These are phyloP conservation scores for Petrea volubilis DNA, from an alignment of 257 asterid species.

Conservation along the genomic window DNA sequence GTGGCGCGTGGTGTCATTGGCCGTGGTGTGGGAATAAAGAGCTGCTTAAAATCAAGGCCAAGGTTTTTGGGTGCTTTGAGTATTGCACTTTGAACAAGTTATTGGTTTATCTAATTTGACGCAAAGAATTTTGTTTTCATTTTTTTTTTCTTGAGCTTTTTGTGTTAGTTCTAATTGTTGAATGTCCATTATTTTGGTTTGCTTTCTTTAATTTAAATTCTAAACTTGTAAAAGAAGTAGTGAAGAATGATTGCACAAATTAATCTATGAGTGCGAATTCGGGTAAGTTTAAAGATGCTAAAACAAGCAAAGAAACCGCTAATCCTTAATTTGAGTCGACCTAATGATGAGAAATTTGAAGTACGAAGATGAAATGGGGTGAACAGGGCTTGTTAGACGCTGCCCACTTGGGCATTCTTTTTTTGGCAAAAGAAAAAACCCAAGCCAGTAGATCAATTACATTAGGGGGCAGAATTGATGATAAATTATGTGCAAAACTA, in stretches of 20 bases:
- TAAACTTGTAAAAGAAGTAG: conserved; percentile 7
- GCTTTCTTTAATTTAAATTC: background rate
- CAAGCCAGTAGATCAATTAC: too few relatives aligned
- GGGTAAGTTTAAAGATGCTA: conserved; percentile 2
- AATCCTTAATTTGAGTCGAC: background rate
- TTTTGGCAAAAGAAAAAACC: too few relatives aligned
- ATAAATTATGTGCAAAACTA: too few relatives aligned
- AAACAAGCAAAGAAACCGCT: background rate
- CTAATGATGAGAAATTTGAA: conserved; percentile 3
- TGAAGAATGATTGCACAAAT: background rate
- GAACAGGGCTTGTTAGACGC: background rate
- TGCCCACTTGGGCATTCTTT: background rate
- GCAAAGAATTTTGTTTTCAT: conserved; percentile 26
- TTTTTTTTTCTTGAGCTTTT: too few relatives aligned
- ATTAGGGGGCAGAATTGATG: too few relatives aligned
- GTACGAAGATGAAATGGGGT: background rate
- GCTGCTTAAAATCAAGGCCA: conserved; percentile 13
- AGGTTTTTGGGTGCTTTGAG: background rate
- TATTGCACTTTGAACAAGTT: conserved; percentile 11
- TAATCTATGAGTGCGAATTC: background rate
- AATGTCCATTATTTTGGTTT: background rate
- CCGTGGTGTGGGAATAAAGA: conserved; percentile 15
- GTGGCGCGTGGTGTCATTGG: conserved; percentile 39
- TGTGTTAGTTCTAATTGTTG: too few relatives aligned
- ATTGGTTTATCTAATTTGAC: conserved; percentile 11